phyloP scores from a whole-genome alignment of 768 basidiomycete species.

The Lactifluus echinatus region DNA sequence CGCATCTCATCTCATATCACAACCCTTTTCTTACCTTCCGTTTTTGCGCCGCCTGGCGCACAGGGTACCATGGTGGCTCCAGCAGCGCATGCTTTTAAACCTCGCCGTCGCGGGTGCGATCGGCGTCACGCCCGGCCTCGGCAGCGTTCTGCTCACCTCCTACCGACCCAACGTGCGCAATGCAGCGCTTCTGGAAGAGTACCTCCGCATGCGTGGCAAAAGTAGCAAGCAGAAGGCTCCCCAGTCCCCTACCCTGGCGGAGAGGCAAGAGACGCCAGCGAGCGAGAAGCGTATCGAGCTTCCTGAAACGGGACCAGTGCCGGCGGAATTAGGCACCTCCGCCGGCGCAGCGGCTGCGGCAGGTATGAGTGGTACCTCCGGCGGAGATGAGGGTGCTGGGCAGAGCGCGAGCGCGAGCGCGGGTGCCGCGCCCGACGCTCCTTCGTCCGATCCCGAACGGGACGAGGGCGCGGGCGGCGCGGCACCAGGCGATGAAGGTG shows the following conservation, averaged over 20 bases:
- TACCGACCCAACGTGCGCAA: slow-evolving; percentile 90
- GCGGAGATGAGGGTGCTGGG: too few relatives aligned
- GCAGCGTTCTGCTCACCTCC: slow-evolving; percentile 66
- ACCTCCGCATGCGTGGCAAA: slow-evolving; percentile 59
- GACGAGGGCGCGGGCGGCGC: too few relatives aligned
- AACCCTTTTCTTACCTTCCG: background rate
- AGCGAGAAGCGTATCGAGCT: background rate
- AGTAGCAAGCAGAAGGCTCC: background rate
- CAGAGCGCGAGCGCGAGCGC: too few relatives aligned
- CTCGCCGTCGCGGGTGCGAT: slow-evolving; percentile 58
- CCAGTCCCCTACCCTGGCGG: background rate
- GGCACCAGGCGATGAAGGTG: too few relatives aligned
- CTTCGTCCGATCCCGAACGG: too few relatives aligned
- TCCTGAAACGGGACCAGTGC: background rate
- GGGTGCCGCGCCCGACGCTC: too few relatives aligned
- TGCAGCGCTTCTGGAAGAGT: slow-evolving; percentile 79
- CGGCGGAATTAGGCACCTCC: background rate
- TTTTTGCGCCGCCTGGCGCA: background rate
- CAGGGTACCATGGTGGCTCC: slow-evolving; percentile 54
- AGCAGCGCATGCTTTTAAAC: slow-evolving; percentile 68
- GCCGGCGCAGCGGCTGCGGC: background rate
- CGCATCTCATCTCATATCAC: too few relatives aligned
- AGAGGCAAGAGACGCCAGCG: background rate
- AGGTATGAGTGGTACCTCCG: background rate
- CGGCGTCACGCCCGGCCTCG: slow-evolving; percentile 62